phyloP scores from a whole-genome alignment of 257 asterid species.

The Plantago major region DNA sequence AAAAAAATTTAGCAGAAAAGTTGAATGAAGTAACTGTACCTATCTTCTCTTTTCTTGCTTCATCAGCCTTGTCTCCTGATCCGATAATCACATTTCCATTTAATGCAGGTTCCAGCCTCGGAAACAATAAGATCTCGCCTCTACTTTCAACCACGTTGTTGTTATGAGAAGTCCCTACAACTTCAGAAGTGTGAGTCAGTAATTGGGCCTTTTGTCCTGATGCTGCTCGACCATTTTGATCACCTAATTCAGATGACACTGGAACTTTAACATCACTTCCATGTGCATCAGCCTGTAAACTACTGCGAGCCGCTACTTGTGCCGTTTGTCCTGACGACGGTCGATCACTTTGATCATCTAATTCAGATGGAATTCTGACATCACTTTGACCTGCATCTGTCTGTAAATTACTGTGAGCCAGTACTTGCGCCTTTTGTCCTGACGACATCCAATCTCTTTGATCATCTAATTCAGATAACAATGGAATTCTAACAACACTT shows the following conservation, averaged over 20 bases:
- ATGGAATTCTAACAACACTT: too few relatives aligned
- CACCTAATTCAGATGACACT: too few relatives aligned
- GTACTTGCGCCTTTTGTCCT: too few relatives aligned
- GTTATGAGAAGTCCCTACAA: background rate
- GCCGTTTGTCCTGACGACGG: too few relatives aligned
- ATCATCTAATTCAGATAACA: constrained; percentile 22
- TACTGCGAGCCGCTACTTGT: too few relatives aligned
- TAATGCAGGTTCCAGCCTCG: background rate
- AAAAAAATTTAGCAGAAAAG: background rate
- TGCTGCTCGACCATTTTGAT: too few relatives aligned
- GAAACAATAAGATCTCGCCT: background rate
- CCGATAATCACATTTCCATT: background rate
- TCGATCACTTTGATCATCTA: constrained; percentile 24
- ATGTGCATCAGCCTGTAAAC: too few relatives aligned
- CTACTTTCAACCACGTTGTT: background rate
- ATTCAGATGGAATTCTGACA: constrained; percentile 13
- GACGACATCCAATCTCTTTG: constrained; percentile 17
- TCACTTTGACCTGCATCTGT: background rate
- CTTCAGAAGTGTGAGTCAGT: background rate
- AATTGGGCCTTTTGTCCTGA: background rate
- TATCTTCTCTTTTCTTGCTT: background rate
- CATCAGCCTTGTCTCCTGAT: background rate
- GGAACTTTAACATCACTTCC: too few relatives aligned
- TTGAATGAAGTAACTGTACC: background rate
- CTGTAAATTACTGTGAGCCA: too few relatives aligned